Percentiles rank a stretch among this genome's conserved stretches.
Evolutionary conservation across 805 yeast species (phyloP).

Genomic region (Jamesozyma lodderae): DNA sequence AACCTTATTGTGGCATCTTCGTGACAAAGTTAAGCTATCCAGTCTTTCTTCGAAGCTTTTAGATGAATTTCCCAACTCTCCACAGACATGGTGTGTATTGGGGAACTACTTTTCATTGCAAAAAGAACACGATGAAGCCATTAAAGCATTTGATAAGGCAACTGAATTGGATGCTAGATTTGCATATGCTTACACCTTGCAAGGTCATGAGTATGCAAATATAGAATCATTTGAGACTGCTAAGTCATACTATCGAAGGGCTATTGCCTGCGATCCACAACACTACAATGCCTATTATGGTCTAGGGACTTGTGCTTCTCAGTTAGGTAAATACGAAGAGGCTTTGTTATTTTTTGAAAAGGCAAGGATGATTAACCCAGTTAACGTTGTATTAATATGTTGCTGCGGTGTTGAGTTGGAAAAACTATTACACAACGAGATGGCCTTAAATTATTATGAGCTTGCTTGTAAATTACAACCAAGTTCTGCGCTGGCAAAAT

Average conservation of each 20-base stretch:
- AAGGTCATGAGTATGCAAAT: conserved; percentile 85
- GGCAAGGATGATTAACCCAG: conserved; percentile 84
- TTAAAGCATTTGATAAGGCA: conserved; percentile 77
- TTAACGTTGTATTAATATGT: conserved; percentile 79
- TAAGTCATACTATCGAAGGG: conserved; percentile 68
- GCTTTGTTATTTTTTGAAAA: conserved; percentile 83
- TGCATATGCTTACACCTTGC: conserved; percentile 84
- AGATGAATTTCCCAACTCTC: conserved; percentile 52
- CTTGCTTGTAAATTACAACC: conserved; percentile 82
- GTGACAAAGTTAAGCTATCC: conserved; percentile 70
- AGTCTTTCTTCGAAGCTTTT: conserved; percentile 72
- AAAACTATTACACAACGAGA: conserved; percentile 53
- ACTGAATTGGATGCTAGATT: conserved; percentile 56
- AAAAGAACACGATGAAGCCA: conserved; percentile 82
- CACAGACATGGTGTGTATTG: conserved; percentile 85
- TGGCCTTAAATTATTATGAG: conserved; percentile 75
- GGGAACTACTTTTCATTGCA: conserved; percentile 83
- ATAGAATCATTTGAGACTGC: conserved; percentile 90
- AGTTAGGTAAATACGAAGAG: conserved; percentile 70
- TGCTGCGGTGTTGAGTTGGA: conserved; percentile 93
- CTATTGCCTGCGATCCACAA: conserved; percentile 64
- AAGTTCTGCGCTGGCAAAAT: conserved; percentile 72
- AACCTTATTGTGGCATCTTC: conserved; percentile 87
- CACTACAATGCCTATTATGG: conserved; percentile 96
- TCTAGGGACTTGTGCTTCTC: conserved; percentile 85